Evolutionary conservation across 768 basidiomycete species (phyloP).

Genomic region (Mycena crocata): DNA sequence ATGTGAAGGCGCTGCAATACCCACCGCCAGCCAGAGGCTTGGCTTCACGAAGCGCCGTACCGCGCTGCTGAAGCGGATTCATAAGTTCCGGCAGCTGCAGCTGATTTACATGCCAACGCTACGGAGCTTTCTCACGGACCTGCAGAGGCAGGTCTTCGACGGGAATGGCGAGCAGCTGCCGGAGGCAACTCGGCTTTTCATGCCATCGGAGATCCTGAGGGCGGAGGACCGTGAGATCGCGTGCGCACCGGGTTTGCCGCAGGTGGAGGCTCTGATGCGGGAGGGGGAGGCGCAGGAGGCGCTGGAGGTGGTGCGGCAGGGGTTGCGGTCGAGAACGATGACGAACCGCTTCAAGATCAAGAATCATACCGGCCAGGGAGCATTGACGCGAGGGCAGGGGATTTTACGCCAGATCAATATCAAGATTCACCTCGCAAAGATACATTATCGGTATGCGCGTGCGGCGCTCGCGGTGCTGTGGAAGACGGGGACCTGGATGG

Average conservation of each 20-base stretch:
- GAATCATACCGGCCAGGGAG: not conserved
- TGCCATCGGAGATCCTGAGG: not conserved
- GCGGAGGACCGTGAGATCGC: not conserved
- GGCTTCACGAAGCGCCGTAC: not conserved
- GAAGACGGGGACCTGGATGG: not conserved
- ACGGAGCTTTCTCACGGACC: not conserved
- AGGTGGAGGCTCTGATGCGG: not conserved
- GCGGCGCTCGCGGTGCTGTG: not conserved
- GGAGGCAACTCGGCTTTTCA: not conserved
- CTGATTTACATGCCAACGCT: not conserved
- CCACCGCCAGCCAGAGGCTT: not conserved
- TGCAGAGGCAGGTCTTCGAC: not conserved
- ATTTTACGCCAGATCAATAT: not conserved
- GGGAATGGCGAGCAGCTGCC: not conserved
- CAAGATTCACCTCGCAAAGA: not conserved
- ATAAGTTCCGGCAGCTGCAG: not conserved
- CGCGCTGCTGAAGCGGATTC: not conserved
- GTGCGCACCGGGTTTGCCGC: not conserved
- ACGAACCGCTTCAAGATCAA: not conserved
- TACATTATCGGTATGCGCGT: not conserved
- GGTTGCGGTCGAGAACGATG: not conserved
- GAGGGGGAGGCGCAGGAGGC: not conserved
- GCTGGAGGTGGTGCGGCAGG: not conserved
- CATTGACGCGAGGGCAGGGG: not conserved
- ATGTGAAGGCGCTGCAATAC: not conserved